A percentile compares a stretch with the other conserved stretches of the same genome.
These are phyloP conservation scores for Dillenia suffruticosa DNA, from an alignment of 164 flowering plant species.

Conservation along the genomic window DNA sequence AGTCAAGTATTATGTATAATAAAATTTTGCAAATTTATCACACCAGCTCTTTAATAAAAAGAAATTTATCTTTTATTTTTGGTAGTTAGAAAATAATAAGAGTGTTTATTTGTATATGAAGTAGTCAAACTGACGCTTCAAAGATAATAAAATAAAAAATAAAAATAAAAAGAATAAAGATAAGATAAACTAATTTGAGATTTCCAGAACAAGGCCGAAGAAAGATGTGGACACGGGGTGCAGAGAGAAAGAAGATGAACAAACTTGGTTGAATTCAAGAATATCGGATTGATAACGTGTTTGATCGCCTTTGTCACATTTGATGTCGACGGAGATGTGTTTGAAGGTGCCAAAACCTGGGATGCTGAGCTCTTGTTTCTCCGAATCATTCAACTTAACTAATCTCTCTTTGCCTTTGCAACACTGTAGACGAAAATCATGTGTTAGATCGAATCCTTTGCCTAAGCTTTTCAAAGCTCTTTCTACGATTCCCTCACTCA, in stretches of 20 bases:
- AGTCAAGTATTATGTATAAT: too few relatives aligned
- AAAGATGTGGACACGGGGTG: background rate
- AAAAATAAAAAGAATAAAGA: background rate
- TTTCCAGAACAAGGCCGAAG: background rate
- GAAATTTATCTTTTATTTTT: too few relatives aligned
- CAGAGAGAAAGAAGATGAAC: background rate
- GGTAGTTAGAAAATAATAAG: too few relatives aligned
- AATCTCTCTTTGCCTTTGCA: conserved; percentile 64
- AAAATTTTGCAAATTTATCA: too few relatives aligned
- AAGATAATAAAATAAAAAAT: background rate
- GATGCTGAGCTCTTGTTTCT: conserved; percentile 34
- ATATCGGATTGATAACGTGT: conserved; percentile 65
- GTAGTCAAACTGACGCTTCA: too few relatives aligned
- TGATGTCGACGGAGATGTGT: conserved; percentile 56
- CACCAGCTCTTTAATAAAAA: too few relatives aligned
- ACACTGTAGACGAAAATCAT: conserved; percentile 69
- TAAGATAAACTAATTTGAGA: too few relatives aligned
- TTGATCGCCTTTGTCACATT: conserved; percentile 81
- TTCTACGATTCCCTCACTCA: conserved; percentile 25
- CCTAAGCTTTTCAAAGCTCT: conserved; percentile 61
- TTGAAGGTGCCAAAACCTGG: conserved; percentile 46
- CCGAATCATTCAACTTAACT: conserved; percentile 43
- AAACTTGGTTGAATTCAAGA: conserved; percentile 71
- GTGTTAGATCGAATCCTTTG: conserved; percentile 73
- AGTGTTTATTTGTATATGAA: too few relatives aligned